These are phyloP conservation scores for Pythium biforme DNA, from an alignment of 352 stramenopile species.

Conservation along the genomic window DNA sequence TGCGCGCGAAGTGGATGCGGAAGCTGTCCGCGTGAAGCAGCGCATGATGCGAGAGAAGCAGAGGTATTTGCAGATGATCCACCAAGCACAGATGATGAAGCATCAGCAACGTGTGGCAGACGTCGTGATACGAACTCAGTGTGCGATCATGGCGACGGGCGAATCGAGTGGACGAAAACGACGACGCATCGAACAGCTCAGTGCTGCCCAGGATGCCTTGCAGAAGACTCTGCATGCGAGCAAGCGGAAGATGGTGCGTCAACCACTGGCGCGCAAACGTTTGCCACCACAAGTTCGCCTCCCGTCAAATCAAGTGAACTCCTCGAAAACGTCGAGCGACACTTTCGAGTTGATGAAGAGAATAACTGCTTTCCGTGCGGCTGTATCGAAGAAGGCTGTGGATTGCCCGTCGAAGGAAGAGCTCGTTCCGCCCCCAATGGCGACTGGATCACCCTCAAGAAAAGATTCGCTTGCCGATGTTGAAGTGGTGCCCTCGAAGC, in stretches of 20 bases:
- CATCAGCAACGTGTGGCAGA: slow-evolving; percentile 67
- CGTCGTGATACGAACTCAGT: slow-evolving; percentile 58
- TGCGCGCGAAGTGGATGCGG: slow-evolving; percentile 35
- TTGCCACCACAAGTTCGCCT: not conserved
- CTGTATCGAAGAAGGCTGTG: slow-evolving; percentile 8
- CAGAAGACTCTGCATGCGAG: slow-evolving; percentile 11
- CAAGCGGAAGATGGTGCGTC: not conserved
- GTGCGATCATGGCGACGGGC: slow-evolving; percentile 43
- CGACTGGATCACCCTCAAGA: not conserved
- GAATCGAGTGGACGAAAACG: slow-evolving; percentile 32
- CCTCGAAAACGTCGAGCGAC: not conserved
- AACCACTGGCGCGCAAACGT: not conserved
- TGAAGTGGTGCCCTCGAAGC: not conserved
- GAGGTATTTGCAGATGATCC: slow-evolving; percentile 46
- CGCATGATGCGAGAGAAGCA: slow-evolving; percentile 42
- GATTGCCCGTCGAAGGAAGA: not conserved
- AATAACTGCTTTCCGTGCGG: slow-evolving; percentile 17
- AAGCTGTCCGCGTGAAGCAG: slow-evolving; percentile 34
- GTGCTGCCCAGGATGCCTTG: slow-evolving; percentile 39
- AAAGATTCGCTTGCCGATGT: not conserved
- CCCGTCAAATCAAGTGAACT: not conserved
- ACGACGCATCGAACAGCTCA: slow-evolving; percentile 53
- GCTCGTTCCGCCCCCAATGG: not conserved
- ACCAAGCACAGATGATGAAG: slow-evolving; percentile 35
- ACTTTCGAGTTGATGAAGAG: slow-evolving; percentile 23